Evolutionary conservation across 2,329 filamentous ascomycete genomes (phyloP).

Genomic region (Aspergillus quadrilineatus): DNA sequence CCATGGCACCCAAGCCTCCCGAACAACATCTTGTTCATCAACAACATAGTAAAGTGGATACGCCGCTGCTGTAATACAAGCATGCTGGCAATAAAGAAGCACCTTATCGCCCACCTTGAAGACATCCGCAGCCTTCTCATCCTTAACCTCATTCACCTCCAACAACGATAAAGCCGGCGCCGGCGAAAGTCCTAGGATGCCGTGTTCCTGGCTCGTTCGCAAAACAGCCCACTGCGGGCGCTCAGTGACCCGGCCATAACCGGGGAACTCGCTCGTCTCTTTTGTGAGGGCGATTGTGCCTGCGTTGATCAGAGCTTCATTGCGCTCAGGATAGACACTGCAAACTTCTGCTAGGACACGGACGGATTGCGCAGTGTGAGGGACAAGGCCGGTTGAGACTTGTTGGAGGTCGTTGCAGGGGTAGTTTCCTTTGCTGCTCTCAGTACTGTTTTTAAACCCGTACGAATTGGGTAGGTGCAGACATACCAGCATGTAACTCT

Average conservation of each 20-base stretch:
- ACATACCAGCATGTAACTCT: constrained; percentile 26
- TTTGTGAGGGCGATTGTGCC: constrained; percentile 69
- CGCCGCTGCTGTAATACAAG: constrained; percentile 70
- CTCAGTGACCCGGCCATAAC: constrained; percentile 67
- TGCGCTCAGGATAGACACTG: constrained; percentile 60
- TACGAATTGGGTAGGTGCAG: background rate
- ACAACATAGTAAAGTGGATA: constrained; percentile 73
- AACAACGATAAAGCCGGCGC: constrained; percentile 13
- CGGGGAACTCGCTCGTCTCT: constrained; percentile 69
- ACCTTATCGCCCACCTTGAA: constrained; percentile 65
- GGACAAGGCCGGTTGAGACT: constrained; percentile 64
- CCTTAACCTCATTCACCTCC: constrained; percentile 11
- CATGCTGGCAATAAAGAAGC: constrained; percentile 74
- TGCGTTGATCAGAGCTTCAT: constrained; percentile 68
- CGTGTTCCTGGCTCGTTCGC: constrained; percentile 76
- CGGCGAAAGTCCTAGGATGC: constrained; percentile 60
- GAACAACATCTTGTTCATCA: constrained; percentile 46
- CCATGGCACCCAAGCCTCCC: constrained; percentile 30
- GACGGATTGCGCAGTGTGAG: constrained; percentile 29
- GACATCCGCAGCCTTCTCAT: constrained; percentile 38
- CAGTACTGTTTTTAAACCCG: background rate
- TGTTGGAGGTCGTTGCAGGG: constrained; percentile 75
- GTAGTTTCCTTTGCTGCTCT: constrained; percentile 46
- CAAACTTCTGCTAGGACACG: constrained; percentile 67
- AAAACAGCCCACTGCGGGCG: constrained; percentile 63